Evolutionary conservation across 495 filamentous ascomycete genomes (phyloP).

Genomic region (Zalerion maritima): DNA sequence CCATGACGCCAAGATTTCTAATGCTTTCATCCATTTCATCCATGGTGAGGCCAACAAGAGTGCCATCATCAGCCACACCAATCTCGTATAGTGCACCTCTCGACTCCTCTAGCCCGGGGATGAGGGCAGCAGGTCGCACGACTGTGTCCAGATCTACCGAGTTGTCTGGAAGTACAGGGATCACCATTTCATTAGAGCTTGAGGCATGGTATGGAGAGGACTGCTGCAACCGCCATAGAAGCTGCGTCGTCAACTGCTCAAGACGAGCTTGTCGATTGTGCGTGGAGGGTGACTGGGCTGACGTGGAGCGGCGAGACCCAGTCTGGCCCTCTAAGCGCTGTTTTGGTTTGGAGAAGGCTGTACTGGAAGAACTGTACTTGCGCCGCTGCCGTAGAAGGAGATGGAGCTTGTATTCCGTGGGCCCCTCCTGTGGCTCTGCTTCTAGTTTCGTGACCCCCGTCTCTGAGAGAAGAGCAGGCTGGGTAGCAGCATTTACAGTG

Average conservation of each 20-base stretch:
- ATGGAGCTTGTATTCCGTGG: constrained; percentile 93
- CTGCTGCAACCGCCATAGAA: constrained; percentile 90
- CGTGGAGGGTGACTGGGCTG: constrained; percentile 40
- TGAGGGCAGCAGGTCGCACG: constrained; percentile 44
- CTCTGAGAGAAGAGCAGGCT: constrained; percentile 44
- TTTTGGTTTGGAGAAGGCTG: too few relatives aligned
- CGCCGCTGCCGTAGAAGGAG: constrained; percentile 69
- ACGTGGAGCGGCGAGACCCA: constrained; percentile 42
- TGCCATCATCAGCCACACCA: constrained; percentile 88
- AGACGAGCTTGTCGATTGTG: constrained; percentile 67
- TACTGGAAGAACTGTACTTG: constrained; percentile 48
- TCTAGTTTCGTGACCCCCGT: constrained; percentile 64
- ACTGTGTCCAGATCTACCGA: constrained; percentile 35
- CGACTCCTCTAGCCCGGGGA: constrained; percentile 81
- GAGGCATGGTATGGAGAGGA: constrained; percentile 80
- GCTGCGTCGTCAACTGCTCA: constrained; percentile 83
- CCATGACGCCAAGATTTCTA: constrained; percentile 72
- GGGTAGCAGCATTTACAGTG: constrained; percentile 20
- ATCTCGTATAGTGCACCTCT: constrained; percentile 92
- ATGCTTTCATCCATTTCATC: constrained; percentile 90
- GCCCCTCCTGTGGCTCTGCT: constrained; percentile 85
- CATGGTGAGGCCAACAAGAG: constrained; percentile 72
- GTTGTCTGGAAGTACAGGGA: constrained; percentile 58
- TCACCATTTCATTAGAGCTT: constrained; percentile 44
- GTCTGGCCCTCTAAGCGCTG: constrained; percentile 33